Conservation (phyloP, 441 rosid genomes). For the Euphorbia celastroides region DNA sequence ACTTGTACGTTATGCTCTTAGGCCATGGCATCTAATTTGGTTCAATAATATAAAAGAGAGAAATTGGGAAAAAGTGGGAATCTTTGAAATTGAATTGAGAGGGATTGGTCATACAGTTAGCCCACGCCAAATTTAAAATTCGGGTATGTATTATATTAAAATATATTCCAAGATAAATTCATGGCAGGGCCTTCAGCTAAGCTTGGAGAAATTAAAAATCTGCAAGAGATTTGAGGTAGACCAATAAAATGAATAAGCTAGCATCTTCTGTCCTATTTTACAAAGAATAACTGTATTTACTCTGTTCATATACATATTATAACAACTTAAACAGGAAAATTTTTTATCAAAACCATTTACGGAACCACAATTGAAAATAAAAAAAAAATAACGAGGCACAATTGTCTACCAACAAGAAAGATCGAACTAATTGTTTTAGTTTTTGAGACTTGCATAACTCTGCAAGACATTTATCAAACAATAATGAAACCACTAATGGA, state of each 20-base stretch:
- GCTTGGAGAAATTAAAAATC: background rate
- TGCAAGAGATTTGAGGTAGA: background rate
- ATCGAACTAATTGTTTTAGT: no score
- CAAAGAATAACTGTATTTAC: background rate
- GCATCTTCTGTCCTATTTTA: no score
- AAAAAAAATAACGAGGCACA: no score
- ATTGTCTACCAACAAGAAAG: no score
- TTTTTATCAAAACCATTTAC: no score
- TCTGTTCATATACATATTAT: no score
- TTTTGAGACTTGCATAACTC: no score
- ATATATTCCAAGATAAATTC: background rate
- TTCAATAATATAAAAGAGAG: no score
- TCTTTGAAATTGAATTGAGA: conserved; percentile 14
- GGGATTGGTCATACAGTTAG: conserved; percentile 21
- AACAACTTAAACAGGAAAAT: no score
- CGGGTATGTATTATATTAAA: background rate
- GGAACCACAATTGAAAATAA: no score
- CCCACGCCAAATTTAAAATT: background rate
- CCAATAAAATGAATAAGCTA: background rate
- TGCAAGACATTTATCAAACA: no score
- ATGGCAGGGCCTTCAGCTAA: background rate
- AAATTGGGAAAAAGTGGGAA: conserved; percentile 4
- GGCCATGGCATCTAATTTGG: background rate
- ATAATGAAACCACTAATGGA: no score
- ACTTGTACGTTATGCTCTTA: background rate